Percentiles rank a stretch among this genome's conserved stretches.
phyloP scores from a whole-genome alignment of 1,139 yeast species.

The Debaryomyces fabryi region DNA sequence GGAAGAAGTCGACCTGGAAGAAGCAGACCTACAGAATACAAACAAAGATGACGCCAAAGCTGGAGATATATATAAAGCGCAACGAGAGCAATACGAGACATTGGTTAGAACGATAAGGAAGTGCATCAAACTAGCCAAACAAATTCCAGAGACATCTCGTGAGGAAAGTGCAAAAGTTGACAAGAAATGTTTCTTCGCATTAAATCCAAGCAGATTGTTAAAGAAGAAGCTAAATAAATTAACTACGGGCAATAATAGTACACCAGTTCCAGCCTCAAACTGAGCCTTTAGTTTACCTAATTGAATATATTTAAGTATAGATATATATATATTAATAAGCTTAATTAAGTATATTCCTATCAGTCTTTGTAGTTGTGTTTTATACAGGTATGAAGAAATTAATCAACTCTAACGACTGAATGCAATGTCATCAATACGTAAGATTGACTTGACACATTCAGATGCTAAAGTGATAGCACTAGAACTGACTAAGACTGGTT shows the following conservation, averaged over 20 bases:
- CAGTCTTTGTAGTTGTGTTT: neutral
- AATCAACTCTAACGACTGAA: constrained; percentile 36
- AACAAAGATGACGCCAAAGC: constrained; percentile 10
- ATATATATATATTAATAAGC: constrained; percentile 4
- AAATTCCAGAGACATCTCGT: constrained; percentile 47
- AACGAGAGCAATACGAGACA: constrained; percentile 39
- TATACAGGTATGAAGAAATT: constrained; percentile 7
- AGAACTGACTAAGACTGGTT: constrained; percentile 92
- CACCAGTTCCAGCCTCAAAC: neutral
- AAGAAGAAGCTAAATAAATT: constrained; percentile 40
- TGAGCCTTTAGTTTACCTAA: neutral
- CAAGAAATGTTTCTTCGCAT: constrained; percentile 61
- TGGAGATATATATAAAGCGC: constrained; percentile 8
- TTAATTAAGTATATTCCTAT: neutral
- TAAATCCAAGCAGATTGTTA: constrained; percentile 57
- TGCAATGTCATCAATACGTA: constrained; percentile 95
- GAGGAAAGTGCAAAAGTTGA: constrained; percentile 67
- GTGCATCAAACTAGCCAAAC: constrained; percentile 52
- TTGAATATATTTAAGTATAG: neutral
- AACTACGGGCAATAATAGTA: constrained; percentile 5
- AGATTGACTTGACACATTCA: constrained; percentile 92
- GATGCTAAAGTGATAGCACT: constrained; percentile 94
- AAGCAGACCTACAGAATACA: constrained; percentile 10
- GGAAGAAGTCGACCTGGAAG: neutral
- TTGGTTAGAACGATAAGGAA: constrained; percentile 47